phyloP scores from a whole-genome alignment of 768 basidiomycete species.

The Chalciporus piperatus region DNA sequence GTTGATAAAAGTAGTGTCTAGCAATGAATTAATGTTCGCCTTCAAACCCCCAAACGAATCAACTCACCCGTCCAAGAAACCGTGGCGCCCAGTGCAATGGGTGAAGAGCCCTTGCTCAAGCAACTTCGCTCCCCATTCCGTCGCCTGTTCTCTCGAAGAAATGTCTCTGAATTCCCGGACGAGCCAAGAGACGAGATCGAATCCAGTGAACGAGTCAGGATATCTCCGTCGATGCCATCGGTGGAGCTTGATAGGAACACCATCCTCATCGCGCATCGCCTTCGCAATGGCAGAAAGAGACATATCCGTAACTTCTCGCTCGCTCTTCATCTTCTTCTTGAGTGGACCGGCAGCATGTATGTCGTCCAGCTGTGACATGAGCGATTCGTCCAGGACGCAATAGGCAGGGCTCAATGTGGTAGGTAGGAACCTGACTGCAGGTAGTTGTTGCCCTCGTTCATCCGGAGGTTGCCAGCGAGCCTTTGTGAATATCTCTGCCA shows the following conservation, averaged over 20 bases:
- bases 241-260: slow-evolving; percentile 78
- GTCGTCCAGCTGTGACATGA: slow-evolving; percentile 79
- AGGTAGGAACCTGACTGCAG: slow-evolving; percentile 73
- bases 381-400: slow-evolving; percentile 72
- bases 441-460: slow-evolving; percentile 38
- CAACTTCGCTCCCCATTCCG: slow-evolving; percentile 74
- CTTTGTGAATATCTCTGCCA: slow-evolving; percentile 84
- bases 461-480: slow-evolving; percentile 70
- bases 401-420: slow-evolving; percentile 83
- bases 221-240: slow-evolving; percentile 78
- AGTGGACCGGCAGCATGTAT: slow-evolving; percentile 74
- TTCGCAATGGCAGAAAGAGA: slow-evolving; percentile 64
- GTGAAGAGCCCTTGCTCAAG: slow-evolving; percentile 83
- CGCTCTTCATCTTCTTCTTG: slow-evolving; percentile 78
- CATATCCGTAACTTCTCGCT: slow-evolving; percentile 68
- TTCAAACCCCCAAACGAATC: background rate
- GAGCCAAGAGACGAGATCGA: slow-evolving; percentile 88
- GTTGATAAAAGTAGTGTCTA: slow-evolving; percentile 87
- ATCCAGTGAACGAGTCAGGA: slow-evolving; percentile 83
- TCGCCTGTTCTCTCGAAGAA: slow-evolving; percentile 73
- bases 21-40: slow-evolving; percentile 3
- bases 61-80: slow-evolving; percentile 82
- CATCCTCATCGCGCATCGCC: slow-evolving; percentile 83
- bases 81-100: slow-evolving; percentile 75
- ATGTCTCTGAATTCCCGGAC: slow-evolving; percentile 90